Base-by-base conservation (phyloP, 495 filamentous ascomycete genomes). In the Hypoxylon lienhwacheense region DNA sequence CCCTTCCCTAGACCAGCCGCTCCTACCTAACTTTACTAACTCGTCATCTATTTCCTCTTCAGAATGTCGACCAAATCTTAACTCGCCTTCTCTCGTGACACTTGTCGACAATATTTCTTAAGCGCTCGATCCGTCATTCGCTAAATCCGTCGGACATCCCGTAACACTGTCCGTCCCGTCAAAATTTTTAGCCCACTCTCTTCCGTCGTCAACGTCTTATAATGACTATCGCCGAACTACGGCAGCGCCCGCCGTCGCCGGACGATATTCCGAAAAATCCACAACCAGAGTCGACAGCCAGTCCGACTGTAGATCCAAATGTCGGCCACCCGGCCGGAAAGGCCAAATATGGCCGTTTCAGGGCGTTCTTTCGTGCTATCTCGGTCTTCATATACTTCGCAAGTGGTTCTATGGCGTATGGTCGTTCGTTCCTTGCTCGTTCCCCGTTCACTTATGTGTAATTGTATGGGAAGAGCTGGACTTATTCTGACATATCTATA, bases 331-430 rank as follows among this genome's bases (percentile, higher is more conserved):
- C 85, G 6, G 84, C 76, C 7, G 85, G 83, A 5, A 76, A 80
- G 39, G 75, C 86, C 34, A 86, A 86, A 63, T 83, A 93, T 78
- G 83, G 85, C 28, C 69, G 78, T 26, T 66, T 78, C 8, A 78
- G 81, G 55, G 87, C 91, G 54, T 26, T 85, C 12, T 46, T 89
- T 5, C 82, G 89, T 29, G 79, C 87, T 24, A 28, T 88, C 7
- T 65, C 82, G 1, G 75, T 91, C 42, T 69, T 70, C 12, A 69
- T 82, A 35, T 95, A 89, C 74, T 87, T 89, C 61, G 63, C 77
- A 33, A 72, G 75, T 42, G 77, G 83, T 66, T 76, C 72, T 32
- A 52, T 81, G 47, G 48, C 65, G 74, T 72, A 71, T 60, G 65
- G 45, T 46, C n/a, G 42, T 11, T 33, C 55, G 36, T 51, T 67